A percentile compares a stretch with the other conserved stretches of the same genome.
phyloP scores from a whole-genome alignment of 108 stramenopile species.

The Pseudonitzschia pungens region DNA sequence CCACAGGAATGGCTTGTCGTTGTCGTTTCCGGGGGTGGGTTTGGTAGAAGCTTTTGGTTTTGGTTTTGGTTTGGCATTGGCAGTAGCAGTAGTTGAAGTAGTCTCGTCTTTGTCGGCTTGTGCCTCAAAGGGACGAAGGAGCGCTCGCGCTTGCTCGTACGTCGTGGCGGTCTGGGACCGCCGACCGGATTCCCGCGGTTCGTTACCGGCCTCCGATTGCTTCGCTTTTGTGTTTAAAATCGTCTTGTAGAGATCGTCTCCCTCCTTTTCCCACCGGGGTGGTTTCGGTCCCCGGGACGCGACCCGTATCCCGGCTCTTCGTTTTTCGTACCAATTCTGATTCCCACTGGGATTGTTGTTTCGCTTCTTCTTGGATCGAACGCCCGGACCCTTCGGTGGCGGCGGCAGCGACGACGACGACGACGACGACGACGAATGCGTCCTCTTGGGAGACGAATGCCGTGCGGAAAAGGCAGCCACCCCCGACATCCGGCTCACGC shows the following conservation, averaged over 20 bases:
- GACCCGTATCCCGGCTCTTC: conserved; percentile 32
- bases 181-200: neutral
- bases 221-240: conserved; percentile 1
- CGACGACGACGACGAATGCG: too few relatives aligned
- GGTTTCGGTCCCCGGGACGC: conserved; percentile 41
- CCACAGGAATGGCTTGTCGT: conserved; percentile 45
- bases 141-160: neutral
- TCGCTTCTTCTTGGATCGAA: neutral
- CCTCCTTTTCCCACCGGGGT: conserved; percentile 78
- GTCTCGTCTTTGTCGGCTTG: neutral
- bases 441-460: too few relatives aligned
- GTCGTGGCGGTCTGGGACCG: neutral
- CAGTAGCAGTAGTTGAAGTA: neutral
- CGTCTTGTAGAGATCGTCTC: conserved; percentile 57
- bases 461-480: too few relatives aligned
- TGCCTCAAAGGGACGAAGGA: neutral
- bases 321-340: conserved; percentile 32
- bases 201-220: conserved; percentile 1
- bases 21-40: conserved; percentile 2
- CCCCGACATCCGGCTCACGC: neutral
- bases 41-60: too few relatives aligned
- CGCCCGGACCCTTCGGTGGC: too few relatives aligned
- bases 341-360: neutral
- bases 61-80: too few relatives aligned
- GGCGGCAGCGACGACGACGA: too few relatives aligned